Evolutionary conservation across 352 stramenopile genomes (phyloP).

Genomic region (Phytophthora syringae): DNA sequence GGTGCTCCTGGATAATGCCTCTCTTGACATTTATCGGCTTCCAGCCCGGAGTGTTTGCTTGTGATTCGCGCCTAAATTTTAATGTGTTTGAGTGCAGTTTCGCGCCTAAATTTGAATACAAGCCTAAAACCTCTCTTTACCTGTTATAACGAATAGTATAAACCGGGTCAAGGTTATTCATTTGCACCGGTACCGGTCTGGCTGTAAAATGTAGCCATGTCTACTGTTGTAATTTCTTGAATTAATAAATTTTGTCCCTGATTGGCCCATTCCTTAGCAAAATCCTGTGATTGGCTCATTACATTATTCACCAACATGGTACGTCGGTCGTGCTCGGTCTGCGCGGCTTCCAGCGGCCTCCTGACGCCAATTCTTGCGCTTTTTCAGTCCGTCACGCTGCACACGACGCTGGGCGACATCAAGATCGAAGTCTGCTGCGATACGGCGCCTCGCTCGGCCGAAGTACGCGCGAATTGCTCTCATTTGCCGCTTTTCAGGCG

Average conservation of each 20-base stretch:
- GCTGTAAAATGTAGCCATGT: conserved; percentile 15
- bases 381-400: conserved; percentile 92
- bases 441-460: conserved; percentile 87
- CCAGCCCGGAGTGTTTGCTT: no score
- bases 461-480: conserved; percentile 46
- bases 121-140: no score
- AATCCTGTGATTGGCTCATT: conserved; percentile 27
- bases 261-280: conserved; percentile 6
- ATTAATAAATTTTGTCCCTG: neutral
- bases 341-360: neutral
- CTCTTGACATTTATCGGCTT: no score
- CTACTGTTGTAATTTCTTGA: conserved; percentile 11
- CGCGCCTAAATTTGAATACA: no score
- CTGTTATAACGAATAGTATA: no score
- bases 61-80: no score
- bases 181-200: no score
- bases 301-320: conserved; percentile 11
- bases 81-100: no score
- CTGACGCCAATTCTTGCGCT: neutral
- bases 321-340: no score
- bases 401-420: conserved; percentile 95
- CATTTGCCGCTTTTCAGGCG: neutral
- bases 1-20: no score
- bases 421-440: conserved; percentile 98
- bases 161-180: no score